phyloP scores from a whole-genome alignment of 495 filamentous ascomycete species.

The Astrothelium macrocarpum region DNA sequence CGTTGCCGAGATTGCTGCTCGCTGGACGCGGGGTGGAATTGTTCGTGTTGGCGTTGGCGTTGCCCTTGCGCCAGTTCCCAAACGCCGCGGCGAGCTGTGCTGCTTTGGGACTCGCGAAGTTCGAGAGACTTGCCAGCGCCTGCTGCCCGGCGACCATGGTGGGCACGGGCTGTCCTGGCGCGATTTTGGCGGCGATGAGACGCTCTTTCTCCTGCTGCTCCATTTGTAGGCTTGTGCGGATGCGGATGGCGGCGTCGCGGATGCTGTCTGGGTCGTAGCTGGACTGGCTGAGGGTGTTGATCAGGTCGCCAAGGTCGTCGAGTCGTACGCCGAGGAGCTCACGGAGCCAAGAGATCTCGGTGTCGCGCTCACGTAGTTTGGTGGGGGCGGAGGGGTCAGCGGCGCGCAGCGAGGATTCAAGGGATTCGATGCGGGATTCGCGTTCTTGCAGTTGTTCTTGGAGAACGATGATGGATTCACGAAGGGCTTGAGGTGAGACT shows the following conservation, averaged over 20 bases:
- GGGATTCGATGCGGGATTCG: conserved; percentile 75
- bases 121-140: conserved; percentile 45
- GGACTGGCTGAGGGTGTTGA: conserved; percentile 63
- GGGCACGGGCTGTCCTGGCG: conserved; percentile 40
- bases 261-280: conserved; percentile 65
- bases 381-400: conserved; percentile 62
- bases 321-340: conserved; percentile 85
- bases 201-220: conserved; percentile 87
- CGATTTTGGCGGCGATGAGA: conserved; percentile 34
- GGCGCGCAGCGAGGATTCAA: conserved; percentile 59
- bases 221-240: conserved; percentile 94
- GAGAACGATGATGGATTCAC: conserved; percentile 89
- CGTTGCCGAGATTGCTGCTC: conserved; percentile 25
- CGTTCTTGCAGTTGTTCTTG: conserved; percentile 95
- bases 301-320: conserved; percentile 86
- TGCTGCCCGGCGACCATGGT: conserved; percentile 19
- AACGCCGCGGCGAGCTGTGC: conserved; percentile 77
- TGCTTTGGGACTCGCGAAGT: conserved; percentile 64
- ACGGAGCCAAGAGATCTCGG: conserved; percentile 91
- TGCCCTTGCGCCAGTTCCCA: conserved; percentile 69
- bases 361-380: conserved; percentile 79
- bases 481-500: conserved; percentile 84
- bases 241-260: conserved; percentile 80
- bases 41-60: conserved; percentile 41
- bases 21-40: too few species aligned